phyloP scores from a whole-genome alignment of 2,329 filamentous ascomycete genomes.

The Macrophomina tecta region DNA sequence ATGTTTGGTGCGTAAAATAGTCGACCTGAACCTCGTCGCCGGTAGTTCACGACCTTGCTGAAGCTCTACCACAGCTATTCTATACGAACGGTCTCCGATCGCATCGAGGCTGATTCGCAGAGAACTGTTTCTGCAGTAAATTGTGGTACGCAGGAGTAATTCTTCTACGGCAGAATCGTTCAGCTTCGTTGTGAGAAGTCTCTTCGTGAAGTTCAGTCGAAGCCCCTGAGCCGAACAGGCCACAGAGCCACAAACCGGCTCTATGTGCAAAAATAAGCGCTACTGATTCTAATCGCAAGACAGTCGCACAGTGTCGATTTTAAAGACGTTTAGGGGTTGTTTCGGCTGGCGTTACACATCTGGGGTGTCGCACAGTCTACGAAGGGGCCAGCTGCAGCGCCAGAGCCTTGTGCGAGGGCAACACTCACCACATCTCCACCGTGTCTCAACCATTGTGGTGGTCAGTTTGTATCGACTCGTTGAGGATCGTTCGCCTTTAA shows the following conservation, averaged over 20 bases:
- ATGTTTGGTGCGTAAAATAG: no score
- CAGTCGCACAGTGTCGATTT: not conserved
- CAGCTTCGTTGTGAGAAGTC: not conserved
- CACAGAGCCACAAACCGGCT: not conserved
- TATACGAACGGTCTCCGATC: no score
- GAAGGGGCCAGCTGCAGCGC: not conserved
- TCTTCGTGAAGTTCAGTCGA: not conserved
- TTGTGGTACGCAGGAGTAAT: no score
- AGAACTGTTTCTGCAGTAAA: no score
- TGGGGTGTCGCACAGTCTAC: not conserved
- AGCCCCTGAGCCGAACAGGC: not conserved
- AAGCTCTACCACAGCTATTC: no score
- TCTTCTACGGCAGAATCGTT: not conserved
- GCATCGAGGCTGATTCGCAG: no score
- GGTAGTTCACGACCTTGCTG: no score
- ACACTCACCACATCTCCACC: not conserved
- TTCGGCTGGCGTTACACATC: slow-evolving; percentile 2
- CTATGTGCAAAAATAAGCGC: not conserved
- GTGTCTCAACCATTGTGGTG: not conserved
- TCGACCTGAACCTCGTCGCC: no score
- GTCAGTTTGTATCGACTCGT: not conserved
- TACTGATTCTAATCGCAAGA: no score
- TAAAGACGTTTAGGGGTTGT: not conserved
- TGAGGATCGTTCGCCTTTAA: not conserved
- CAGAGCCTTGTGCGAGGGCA: not conserved